Base-by-base conservation (phyloP, 192 early-diverging fungal species). In the Linnemannia exigua region DNA sequence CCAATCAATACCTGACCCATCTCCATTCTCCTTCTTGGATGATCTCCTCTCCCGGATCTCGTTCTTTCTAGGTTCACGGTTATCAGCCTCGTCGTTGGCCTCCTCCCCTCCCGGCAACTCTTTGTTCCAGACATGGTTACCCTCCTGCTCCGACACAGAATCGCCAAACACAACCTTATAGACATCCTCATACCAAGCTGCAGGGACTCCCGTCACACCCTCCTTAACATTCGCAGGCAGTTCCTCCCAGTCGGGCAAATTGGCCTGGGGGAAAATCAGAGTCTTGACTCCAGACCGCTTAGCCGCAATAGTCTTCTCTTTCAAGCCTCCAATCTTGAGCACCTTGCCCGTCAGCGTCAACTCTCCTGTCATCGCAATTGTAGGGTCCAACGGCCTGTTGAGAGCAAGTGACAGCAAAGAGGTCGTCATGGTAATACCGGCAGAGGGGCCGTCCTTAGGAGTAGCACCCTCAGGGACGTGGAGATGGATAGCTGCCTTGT, bases 341-440 rank as follows among this genome's bases (percentile, higher is more conserved):
- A 99, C 95, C 76, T 98, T 98, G 44, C 98, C 98, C 0, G 98
- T 99, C 74, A 99, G 89, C 11, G 98, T 99, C 61, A 99, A 89
- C 90, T 99, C 98, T 76, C 98, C 98, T 4, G 98, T 99, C 98
- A 99, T 99, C 48, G 98, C 97, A 47, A 98, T 94, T 38, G 97
- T 93, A 37, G 93, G 92, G 22, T 92, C 88, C 5, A 98, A 79
- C 1, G 96, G 92, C 66, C 90, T 91, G 81, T 94, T 91, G n/a
- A 98, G 89, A 2, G 97, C 97, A 75, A 99, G 88, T 19, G 98
- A 99, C 72, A 99, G 83, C 28, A 99, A 89, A 8, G 98, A 95
- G 14, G 98, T 98, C 35, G 97, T 93, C 96, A 99, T 99, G 5
- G 98, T 99, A 33, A 95, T 91, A 68, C 98, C 98, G 15, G 98